These are phyloP conservation scores for Alternaria sp. DNA, from an alignment of 2,329 filamentous ascomycete genomes.

Conservation along the genomic window DNA sequence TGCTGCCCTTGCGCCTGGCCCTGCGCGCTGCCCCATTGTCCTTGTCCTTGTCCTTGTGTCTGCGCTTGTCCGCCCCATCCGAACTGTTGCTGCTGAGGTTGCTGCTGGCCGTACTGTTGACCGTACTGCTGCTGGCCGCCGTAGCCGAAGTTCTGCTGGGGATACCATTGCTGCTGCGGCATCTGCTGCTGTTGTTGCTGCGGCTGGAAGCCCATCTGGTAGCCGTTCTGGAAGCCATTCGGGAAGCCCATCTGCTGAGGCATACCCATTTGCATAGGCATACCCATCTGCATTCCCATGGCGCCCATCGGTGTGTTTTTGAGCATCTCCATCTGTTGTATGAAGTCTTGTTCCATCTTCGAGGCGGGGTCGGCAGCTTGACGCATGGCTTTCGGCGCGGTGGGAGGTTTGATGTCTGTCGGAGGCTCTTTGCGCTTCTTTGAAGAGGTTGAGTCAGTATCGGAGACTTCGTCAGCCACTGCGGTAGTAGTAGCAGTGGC, in stretches of 20 bases:
- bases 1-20: slow-evolving; percentile 2
- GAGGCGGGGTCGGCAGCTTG: slow-evolving; percentile 62
- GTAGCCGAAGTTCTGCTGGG: slow-evolving; percentile 60
- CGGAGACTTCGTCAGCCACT: slow-evolving; percentile 42
- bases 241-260: slow-evolving; percentile 4
- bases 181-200: slow-evolving; percentile 11
- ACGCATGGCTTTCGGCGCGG: slow-evolving; percentile 56
- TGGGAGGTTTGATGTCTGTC: slow-evolving; percentile 61
- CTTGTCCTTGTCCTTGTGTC: not conserved
- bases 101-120: slow-evolving; percentile 12
- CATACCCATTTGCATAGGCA: slow-evolving; percentile 22
- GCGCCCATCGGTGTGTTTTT: slow-evolving; percentile 49
- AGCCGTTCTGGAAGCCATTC: not conserved
- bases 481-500: slow-evolving; percentile 39
- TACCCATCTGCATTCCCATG: slow-evolving; percentile 21
- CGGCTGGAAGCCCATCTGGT: slow-evolving; percentile 21
- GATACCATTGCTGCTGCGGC: slow-evolving; percentile 42
- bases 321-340: slow-evolving; percentile 55
- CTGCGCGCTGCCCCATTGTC: slow-evolving; percentile 8
- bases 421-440: slow-evolving; percentile 85
- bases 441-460: slow-evolving; percentile 48
- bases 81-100: slow-evolving; percentile 17
- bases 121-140: slow-evolving; percentile 10
- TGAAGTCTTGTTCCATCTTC: slow-evolving; percentile 50
- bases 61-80: slow-evolving; percentile 12